Evolutionary conservation across 768 basidiomycete species (phyloP), one percentile per base, ranked within the genome.

Genomic region (Boletus tylopilopsis): DNA sequence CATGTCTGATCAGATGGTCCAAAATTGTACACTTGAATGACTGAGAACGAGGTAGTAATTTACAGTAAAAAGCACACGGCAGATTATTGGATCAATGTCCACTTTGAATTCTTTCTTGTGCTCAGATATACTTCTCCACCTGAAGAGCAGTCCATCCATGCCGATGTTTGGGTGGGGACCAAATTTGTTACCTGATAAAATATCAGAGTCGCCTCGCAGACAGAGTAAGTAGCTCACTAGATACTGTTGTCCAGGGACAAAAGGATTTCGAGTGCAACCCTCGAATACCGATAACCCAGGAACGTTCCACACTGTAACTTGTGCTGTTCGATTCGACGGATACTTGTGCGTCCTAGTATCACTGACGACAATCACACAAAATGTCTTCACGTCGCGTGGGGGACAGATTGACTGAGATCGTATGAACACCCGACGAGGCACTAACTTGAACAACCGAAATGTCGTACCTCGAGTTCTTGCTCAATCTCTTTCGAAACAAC

Each of bases 251-350:
- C 89, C 87, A 25, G 76, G 74, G 37, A 72, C 68, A 53, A 94
- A 80, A 5, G 71, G 52, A 29, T 81, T 74, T 42, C 75, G 61
- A 45, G 64, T 60, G n/a, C 66, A 72, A 5, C 74, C 79, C 53
- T 87, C 84, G 21, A 71, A 70, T n/a, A 73, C 58, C 1, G 69
- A 71, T 23, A 87, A 51, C 12, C 70, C 71, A 4, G 79, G 68
- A 3, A 80, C 84, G 59, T 94, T 90, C 90, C 90, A 94, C 4
- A 94, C 77, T 0, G 87, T 94, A 46, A 97, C 56, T 62, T 90
- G 87, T 0, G 84, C 93, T 2, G 69, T 74, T 42, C 90, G 77
- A 51, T 77, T 71, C 8, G 79, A 71, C 0, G 76, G 74, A 44
- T 76, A 71, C 51, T 76, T 74, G 1, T 61, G 56, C 23, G 81